phyloP scores from a whole-genome alignment of 2,329 filamentous ascomycete species.

The Scortechinia acanthostroma region DNA sequence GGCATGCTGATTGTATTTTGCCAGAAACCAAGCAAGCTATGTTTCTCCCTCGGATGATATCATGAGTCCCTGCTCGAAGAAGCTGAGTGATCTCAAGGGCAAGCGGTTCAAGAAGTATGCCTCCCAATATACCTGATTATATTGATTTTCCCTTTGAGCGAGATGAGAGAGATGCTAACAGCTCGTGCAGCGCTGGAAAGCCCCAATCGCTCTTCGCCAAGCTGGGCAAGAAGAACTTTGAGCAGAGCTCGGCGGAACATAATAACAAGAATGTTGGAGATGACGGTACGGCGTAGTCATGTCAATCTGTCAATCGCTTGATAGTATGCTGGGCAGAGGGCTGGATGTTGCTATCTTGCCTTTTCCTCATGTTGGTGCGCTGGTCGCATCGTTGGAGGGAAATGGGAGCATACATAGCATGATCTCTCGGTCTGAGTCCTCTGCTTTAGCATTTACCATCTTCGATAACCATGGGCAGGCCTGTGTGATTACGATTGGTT shows the following conservation, averaged over 20 bases:
- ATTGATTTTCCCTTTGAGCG: not conserved
- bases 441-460: too few species aligned
- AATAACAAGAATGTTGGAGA: too few species aligned
- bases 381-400: too few species aligned
- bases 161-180: slow-evolving; percentile 5
- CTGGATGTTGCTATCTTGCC: too few species aligned
- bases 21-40: slow-evolving; percentile 23
- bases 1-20: slow-evolving; percentile 3
- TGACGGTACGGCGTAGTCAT: too few species aligned
- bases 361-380: too few species aligned
- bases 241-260: not conserved
- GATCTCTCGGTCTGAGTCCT: too few species aligned
- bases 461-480: too few species aligned
- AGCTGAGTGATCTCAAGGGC: slow-evolving; percentile 35
- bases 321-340: too few species aligned
- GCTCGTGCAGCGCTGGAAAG: slow-evolving; percentile 17
- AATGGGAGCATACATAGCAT: too few species aligned
- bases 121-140: not conserved
- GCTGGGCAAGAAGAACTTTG: slow-evolving; percentile 3
- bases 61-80: slow-evolving; percentile 38
- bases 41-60: slow-evolving; percentile 38
- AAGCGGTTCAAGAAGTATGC: slow-evolving; percentile 35
- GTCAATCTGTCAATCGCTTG: too few species aligned
- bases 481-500: too few species aligned
- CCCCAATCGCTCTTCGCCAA: slow-evolving; percentile 35